phyloP scores from a whole-genome alignment of 192 early-diverging fungal species.

The Podila verticillata region DNA sequence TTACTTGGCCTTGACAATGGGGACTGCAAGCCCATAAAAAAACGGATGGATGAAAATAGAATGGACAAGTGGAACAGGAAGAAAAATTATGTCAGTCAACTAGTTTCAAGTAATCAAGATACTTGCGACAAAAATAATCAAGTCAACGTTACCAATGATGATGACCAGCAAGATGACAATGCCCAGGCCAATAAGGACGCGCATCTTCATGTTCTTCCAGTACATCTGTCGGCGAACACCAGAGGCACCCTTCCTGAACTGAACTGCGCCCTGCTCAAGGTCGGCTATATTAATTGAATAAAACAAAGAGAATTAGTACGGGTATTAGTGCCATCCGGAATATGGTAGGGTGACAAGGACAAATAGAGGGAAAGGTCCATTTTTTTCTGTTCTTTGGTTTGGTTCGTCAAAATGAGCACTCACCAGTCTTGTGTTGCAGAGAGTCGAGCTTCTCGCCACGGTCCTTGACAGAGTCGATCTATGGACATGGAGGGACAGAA shows the following conservation, averaged over 20 bases:
- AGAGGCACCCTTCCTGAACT: slow-evolving; percentile 83
- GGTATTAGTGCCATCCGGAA: neutral
- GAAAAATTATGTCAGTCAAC: neutral
- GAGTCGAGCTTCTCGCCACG: slow-evolving; percentile 88
- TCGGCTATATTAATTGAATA: slow-evolving; percentile 20
- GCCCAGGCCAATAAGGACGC: slow-evolving; percentile 84
- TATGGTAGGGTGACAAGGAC: neutral
- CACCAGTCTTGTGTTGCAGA: slow-evolving; percentile 85
- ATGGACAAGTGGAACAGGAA: neutral
- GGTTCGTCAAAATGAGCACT: slow-evolving; percentile 1
- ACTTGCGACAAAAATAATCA: neutral
- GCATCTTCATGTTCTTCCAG: slow-evolving; percentile 98
- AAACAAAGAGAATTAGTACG: neutral
- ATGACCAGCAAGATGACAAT: slow-evolving; percentile 81
- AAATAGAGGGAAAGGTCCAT: neutral
- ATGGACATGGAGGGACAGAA: neutral
- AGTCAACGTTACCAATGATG: slow-evolving; percentile 68
- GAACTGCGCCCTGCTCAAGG: slow-evolving; percentile 47
- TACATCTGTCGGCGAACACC: slow-evolving; percentile 91
- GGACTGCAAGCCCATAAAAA: neutral
- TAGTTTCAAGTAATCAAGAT: neutral
- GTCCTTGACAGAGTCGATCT: slow-evolving; percentile 71
- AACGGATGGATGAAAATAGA: neutral
- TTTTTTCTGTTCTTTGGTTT: too few species aligned
- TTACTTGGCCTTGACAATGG: slow-evolving; percentile 11